phyloP scores from a whole-genome alignment of 2,329 filamentous ascomycete genomes.

The Rutstroemia sp. region DNA sequence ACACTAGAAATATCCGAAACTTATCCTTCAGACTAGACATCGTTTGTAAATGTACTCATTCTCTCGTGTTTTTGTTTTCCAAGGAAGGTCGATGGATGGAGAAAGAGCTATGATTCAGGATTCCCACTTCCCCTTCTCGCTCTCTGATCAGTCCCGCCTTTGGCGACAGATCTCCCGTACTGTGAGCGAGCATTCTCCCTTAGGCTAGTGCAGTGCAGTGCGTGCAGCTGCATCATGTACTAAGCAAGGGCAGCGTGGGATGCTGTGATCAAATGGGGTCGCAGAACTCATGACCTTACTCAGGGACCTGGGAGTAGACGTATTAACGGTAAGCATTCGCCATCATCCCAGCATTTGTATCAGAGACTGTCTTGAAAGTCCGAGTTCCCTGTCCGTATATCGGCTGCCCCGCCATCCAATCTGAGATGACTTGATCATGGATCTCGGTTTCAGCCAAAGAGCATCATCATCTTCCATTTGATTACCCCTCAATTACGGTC shows the following conservation, averaged over 20 bases:
- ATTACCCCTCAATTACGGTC: background rate
- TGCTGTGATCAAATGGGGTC: slow-evolving; percentile 5
- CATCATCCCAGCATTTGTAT: slow-evolving; percentile 3
- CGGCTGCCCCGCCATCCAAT: slow-evolving; percentile 7
- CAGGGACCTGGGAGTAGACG: background rate
- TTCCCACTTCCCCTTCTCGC: background rate
- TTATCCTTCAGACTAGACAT: background rate
- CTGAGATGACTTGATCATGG: slow-evolving; percentile 1
- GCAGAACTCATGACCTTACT: slow-evolving; percentile 8
- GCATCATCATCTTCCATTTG: background rate
- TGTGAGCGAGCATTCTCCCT: background rate
- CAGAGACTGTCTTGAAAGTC: background rate
- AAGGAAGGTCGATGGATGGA: too few species aligned
- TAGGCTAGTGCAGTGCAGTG: background rate
- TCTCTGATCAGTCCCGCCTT: slow-evolving; percentile 1
- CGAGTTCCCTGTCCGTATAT: slow-evolving; percentile 3
- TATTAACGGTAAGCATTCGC: slow-evolving; percentile 3
- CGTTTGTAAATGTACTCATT: too few species aligned
- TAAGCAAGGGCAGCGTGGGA: slow-evolving; percentile 2
- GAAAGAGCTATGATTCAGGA: too few species aligned
- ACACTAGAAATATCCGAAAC: slow-evolving; percentile 5
- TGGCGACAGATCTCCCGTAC: slow-evolving; percentile 10
- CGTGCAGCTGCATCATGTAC: slow-evolving; percentile 1
- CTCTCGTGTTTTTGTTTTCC: too few species aligned
- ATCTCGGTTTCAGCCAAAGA: slow-evolving; percentile 2